Evolutionary conservation across 129 eudicot species (phyloP), one percentile per base, ranked within the genome.

Genomic region (Pulicaria dysenterica): DNA sequence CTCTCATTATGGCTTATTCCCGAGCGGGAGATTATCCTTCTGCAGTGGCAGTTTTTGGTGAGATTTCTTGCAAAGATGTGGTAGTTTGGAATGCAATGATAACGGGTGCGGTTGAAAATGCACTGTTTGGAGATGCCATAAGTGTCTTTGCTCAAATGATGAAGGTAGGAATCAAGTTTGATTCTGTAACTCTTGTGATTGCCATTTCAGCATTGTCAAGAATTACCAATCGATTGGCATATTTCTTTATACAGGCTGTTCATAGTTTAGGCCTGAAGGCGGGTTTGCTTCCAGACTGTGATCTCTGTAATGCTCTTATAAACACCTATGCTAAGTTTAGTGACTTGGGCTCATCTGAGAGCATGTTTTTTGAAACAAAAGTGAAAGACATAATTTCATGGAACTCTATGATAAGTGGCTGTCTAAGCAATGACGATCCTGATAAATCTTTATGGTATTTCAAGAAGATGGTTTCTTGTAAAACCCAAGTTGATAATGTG

Each of bases 31-130:
- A 72, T 75, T 82, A 85, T 40, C 10, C 47, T 46, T 81, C 82
- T 34, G 83, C 87, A 0, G n/a, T 61, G 37, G 63, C 65, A 8
- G 66, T 86, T 73, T 89, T 86, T 48, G 67, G 14, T 79, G 89
- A 86, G 70, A 45, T 86, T 74, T 48, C 44, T 49, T 54, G 34
- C 13, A 89, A 82, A 77, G 91, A 89, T 81, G 83, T 81, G 41
- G 76, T 89, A 2, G 40, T 81, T 14, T 89, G 95, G 95, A 89
- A 86, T 77, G 89, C 96, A 12, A 86, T 89, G 85, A 79, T 86
- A 83, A 83, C 80, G 2, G 51, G 70, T n/a, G 38, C 76, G 19
- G n/a, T 81, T 10, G 85, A 82, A 70, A 79, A 82, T 58, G 72
- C 47, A 19, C 7, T 31, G 50, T 68, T 66, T 46, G 38, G n/a